phyloP scores from a whole-genome alignment of 2,329 filamentous ascomycete genomes.

The Sporothrix schenckii region DNA sequence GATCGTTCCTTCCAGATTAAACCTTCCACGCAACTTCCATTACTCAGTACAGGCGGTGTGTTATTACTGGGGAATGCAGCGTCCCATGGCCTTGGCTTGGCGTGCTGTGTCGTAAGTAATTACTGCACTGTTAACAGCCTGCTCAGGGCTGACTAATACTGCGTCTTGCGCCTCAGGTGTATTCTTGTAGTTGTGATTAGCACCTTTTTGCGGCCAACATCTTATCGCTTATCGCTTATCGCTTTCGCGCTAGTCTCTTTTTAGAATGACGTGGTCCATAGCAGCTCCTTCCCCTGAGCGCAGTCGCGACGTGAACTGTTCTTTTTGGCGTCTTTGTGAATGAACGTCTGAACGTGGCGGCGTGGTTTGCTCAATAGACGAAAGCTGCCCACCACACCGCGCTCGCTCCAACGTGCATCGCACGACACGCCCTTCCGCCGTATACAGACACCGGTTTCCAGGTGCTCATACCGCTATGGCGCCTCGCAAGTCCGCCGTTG shows the following conservation, averaged over 20 bases:
- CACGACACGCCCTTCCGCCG: neutral
- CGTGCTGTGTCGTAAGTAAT: neutral
- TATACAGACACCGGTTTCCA: no score
- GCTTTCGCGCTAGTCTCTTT: neutral
- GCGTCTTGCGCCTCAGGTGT: no score
- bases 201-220: neutral
- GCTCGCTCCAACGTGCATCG: neutral
- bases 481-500: constrained; percentile 20
- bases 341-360: neutral
- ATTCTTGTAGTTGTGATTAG: no score
- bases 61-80: neutral
- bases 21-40: constrained; percentile 10
- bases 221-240: neutral
- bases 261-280: neutral
- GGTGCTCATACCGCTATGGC: constrained; percentile 9
- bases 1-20: constrained; percentile 1
- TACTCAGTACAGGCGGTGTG: neutral
- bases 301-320: constrained; percentile 30
- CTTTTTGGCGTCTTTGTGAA: constrained; percentile 22
- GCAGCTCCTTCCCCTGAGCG: constrained; percentile 21
- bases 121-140: neutral
- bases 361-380: neutral
- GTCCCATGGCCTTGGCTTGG: neutral
- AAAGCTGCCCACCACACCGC: neutral
- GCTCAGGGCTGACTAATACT: no score